Evolutionary conservation across 768 basidiomycete genomes (phyloP).

Genomic region (Calvatia gigantea): DNA sequence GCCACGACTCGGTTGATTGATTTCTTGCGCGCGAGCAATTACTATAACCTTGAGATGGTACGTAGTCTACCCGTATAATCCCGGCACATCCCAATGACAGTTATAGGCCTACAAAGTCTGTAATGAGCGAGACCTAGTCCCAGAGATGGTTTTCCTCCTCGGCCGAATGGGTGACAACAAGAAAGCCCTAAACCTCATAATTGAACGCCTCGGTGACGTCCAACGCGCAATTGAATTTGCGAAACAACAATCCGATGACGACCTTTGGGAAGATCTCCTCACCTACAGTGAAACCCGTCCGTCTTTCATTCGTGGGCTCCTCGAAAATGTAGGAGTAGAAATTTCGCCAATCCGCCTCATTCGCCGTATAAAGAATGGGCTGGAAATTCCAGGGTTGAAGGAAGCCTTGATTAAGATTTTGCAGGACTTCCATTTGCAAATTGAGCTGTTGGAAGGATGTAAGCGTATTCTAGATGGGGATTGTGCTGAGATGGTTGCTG

Average conservation of each 20-base stretch:
- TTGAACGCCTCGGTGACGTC: conserved; percentile 92
- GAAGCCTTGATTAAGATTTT: conserved; percentile 94
- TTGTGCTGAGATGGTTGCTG: conserved; percentile 64
- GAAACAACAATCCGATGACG: conserved; percentile 94
- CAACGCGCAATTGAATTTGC: conserved; percentile 96
- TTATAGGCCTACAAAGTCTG: conserved; percentile 82
- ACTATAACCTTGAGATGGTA: conserved; percentile 86
- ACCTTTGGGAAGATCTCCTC: conserved; percentile 96
- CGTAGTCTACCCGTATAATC: conserved; percentile 1
- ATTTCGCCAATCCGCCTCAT: conserved; percentile 95
- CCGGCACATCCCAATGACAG: background rate
- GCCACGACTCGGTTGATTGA: conserved; percentile 78
- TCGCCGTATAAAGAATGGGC: conserved; percentile 90
- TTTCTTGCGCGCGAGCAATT: conserved; percentile 86
- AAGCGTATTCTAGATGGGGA: conserved; percentile 85
- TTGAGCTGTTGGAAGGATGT: conserved; percentile 90
- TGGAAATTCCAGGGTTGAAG: conserved; percentile 95
- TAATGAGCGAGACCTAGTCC: conserved; percentile 79
- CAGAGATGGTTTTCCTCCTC: conserved; percentile 96
- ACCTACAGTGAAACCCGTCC: conserved; percentile 94
- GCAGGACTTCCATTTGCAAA: conserved; percentile 93
- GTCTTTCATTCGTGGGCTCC: conserved; percentile 89
- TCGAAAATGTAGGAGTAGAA: conserved; percentile 95
- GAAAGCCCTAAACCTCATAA: conserved; percentile 89
- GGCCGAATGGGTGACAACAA: conserved; percentile 99